These are phyloP conservation scores for Phialophora verrucosa DNA, from an alignment of 2,329 filamentous ascomycete species.

Conservation along the genomic window DNA sequence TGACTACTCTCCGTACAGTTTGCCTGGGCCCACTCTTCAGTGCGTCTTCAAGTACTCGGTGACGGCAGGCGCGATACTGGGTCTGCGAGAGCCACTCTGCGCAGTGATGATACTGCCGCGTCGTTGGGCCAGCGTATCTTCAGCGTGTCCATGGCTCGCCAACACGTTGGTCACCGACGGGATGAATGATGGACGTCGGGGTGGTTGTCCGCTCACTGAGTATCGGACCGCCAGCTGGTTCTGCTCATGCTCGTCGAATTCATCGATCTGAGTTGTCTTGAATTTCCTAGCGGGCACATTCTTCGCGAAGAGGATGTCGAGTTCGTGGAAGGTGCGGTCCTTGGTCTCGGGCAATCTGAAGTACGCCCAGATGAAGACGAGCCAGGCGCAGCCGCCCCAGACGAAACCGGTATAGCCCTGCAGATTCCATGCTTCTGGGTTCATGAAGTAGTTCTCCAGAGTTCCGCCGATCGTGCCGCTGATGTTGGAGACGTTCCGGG, in stretches of 20 bases:
- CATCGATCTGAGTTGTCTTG: slow-evolving; percentile 28
- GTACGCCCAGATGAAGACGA: slow-evolving; percentile 46
- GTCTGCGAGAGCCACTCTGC: slow-evolving; percentile 8
- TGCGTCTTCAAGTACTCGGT: slow-evolving; percentile 27
- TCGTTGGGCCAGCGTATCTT: slow-evolving; percentile 27
- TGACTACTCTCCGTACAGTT: neutral
- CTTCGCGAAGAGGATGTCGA: slow-evolving; percentile 34
- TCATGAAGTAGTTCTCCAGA: slow-evolving; percentile 41
- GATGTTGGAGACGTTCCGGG: slow-evolving; percentile 56
- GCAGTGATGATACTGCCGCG: slow-evolving; percentile 4
- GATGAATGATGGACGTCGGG: slow-evolving; percentile 23
- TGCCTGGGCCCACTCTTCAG: neutral
- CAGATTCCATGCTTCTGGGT: slow-evolving; percentile 46
- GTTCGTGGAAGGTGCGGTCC: slow-evolving; percentile 29
- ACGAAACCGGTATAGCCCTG: slow-evolving; percentile 47
- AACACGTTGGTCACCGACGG: slow-evolving; percentile 24
- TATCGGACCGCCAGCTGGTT: slow-evolving; percentile 25
- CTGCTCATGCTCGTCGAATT: slow-evolving; percentile 28
- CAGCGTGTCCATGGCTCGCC: slow-evolving; percentile 21
- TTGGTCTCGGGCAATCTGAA: slow-evolving; percentile 44
- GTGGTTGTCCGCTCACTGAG: slow-evolving; percentile 8
- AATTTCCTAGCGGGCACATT: slow-evolving; percentile 29
- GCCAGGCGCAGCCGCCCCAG: slow-evolving; percentile 49
- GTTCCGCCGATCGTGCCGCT: slow-evolving; percentile 51
- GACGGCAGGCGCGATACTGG: slow-evolving; percentile 23